Base-by-base conservation (phyloP, 352 stramenopile genomes). In the Blastocystis hominis region DNA sequence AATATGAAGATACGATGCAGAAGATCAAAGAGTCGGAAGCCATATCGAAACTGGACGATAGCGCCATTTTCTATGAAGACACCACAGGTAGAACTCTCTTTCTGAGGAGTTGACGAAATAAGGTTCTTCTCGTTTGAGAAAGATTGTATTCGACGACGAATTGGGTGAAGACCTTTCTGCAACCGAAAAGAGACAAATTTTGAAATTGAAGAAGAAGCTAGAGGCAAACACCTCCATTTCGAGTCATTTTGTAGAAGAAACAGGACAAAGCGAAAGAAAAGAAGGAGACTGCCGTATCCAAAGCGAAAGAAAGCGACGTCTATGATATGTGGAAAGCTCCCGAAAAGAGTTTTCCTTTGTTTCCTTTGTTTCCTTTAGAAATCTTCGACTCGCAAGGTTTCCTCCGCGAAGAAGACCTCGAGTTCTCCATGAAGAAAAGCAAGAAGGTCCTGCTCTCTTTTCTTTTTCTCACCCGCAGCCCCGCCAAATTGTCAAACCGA, bases 1-100 rank as follows among this genome's bases (percentile, higher is more conserved):
- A 81, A 34, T 81, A 81, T n/a, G 72, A 81, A 50, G 50, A 81
- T 5, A 20, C 50, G n/a, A 42, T 81, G 36, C 50, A 81, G 36
- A 44, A 24, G 10, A n/a, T 68, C 10, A 64, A 68, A 17, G 50
- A 81, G 4, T 20, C 24, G 7, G 72, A 66, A 10, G 44, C 13
- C 3, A 46, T 81, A 36, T 30, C 10, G n/a, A 63, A 81, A 1
- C 30, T 50, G 44, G 47, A n/a, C 17, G 42, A 56, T 15, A n/a
- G 47, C 7, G 54, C 59, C 3, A 36, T 81, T 46, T 81, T 81
- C 47, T 81, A 68, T 30, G 34, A 50, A 30, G 72, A 81, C 42
- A 81, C 20, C 7, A 68, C 30, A 5, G 72, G 72, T 81, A 54
- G 17, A 5, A 2, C 3, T 2, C 46, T 30, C 9, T 6, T 46